Evolutionary conservation across 2,329 filamentous ascomycete species (phyloP), one percentile per base, ranked within the genome.

Genomic region (Cordyceps cateniannulata): DNA sequence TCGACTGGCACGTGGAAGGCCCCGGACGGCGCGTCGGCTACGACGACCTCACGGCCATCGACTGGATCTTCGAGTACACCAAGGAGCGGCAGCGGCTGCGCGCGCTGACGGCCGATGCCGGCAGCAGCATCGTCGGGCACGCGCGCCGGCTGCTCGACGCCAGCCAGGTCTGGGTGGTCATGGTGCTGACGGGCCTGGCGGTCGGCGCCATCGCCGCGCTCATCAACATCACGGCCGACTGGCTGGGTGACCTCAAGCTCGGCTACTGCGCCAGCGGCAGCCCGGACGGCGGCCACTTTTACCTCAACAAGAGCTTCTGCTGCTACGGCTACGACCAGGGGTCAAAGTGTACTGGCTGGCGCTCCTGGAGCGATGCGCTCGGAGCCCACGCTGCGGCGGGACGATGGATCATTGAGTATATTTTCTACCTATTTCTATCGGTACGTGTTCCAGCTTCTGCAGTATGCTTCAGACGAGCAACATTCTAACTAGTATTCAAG

Each of bases 11-110:
- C 71, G 82, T 88, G 52, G 93, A 97, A 73, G 92, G 91, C 1
- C 92, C 91, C 0, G 93, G 93, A 1, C 85, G 91, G 58, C 85
- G 95, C 69, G 93, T 97, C 42, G 93, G 90, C 59, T 99, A 99
- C 76, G 93, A 97, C 70, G 90, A 99, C 75, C 80, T 97, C 72
- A 97, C 93, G 18, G 93, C 95, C 62, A 99, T 99, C 72, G 95
- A 99, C 77, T 99, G 95, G 95, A 98, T 98, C 71, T 98, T 96
- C 69, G 95, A 99, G 74, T 96, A 98, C 71, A 95, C 90, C 57
- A 97, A 97, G 73, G 95, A 99, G 76, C 85, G 95, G 22, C 91
- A 96, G 73, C 85, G 95, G 25, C 77, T 96, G 68, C 85, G 91
- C n/a, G 83, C 89, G 32, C 79, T 99, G 22, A 84, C 86, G 60